A percentile compares a stretch with the other conserved stretches of the same genome.
Conservation (phyloP, 352 stramenopile species). For the Phytophthora fragariae region DNA sequence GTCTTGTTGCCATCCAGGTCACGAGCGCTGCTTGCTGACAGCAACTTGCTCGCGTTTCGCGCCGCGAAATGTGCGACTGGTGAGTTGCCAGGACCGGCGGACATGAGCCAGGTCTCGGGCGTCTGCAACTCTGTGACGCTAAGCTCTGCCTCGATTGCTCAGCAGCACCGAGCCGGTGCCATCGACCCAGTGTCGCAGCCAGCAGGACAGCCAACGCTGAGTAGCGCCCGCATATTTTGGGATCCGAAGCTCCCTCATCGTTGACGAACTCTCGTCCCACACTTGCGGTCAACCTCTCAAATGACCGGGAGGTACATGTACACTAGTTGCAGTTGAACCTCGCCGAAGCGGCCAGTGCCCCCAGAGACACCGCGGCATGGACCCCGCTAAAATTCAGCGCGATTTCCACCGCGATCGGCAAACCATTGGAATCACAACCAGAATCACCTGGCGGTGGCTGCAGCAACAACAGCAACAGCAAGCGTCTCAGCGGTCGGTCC, state of each 20-base stretch:
- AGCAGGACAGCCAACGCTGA: not conserved
- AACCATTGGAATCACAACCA: not conserved
- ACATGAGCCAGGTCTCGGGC: not conserved
- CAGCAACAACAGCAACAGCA: not conserved
- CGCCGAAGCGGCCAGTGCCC: not conserved
- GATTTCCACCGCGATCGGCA: constrained; percentile 15
- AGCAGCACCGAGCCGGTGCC: not conserved
- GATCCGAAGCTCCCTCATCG: not conserved
- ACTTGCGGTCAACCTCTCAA: not conserved
- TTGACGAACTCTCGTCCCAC: constrained; percentile 8
- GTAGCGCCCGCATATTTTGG: not conserved
- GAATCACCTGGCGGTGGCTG: not conserved
- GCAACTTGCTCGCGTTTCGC: not conserved
- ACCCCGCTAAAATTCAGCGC: constrained; percentile 11
- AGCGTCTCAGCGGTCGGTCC: not conserved
- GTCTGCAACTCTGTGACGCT: not conserved
- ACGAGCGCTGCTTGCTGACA: not conserved
- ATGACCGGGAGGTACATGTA: not conserved
- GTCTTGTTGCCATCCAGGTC: not conserved
- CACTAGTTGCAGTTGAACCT: constrained; percentile 6
- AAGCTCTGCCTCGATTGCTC: not conserved
- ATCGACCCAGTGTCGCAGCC: not conserved
- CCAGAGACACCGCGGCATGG: constrained; percentile 4
- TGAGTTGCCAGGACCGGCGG: not conserved
- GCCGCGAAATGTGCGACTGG: not conserved